A percentile compares a stretch with the other conserved stretches of the same genome.
Conservation (phyloP, 257 asterid species). For the Nicotiana benthamiana region DNA sequence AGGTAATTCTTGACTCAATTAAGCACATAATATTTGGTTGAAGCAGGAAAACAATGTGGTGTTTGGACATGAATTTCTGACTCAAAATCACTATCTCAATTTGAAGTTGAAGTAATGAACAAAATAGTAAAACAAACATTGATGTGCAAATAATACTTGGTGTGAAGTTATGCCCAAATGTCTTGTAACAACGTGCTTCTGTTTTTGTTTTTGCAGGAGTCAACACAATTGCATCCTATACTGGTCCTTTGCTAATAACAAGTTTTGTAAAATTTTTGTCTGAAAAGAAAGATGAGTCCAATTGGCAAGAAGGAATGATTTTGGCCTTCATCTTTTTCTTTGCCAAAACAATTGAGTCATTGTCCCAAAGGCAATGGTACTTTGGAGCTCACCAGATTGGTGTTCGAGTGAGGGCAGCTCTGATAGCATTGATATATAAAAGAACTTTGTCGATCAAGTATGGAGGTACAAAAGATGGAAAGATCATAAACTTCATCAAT, state of each 20-base stretch:
- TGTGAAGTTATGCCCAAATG: too few species aligned
- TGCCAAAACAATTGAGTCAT: slow-evolving; percentile 73
- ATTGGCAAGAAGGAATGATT: slow-evolving; percentile 48
- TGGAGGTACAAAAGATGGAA: slow-evolving; percentile 56
- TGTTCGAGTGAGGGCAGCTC: slow-evolving; percentile 54
- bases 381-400: slow-evolving; percentile 81
- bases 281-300: slow-evolving; percentile 29
- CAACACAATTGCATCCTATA: slow-evolving; percentile 66
- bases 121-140: too few species aligned
- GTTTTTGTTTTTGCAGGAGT: slow-evolving; percentile 45
- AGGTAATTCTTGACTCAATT: slow-evolving; percentile 35
- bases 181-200: background rate
- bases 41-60: too few species aligned
- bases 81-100: too few species aligned
- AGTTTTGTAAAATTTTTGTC: slow-evolving; percentile 73
- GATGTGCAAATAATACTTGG: too few species aligned
- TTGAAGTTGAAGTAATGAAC: too few species aligned
- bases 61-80: too few species aligned
- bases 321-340: slow-evolving; percentile 57
- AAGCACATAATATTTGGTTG: background rate
- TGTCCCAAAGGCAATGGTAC: slow-evolving; percentile 87
- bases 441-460: slow-evolving; percentile 44
- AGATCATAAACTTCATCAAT: slow-evolving; percentile 48
- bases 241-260: slow-evolving; percentile 69
- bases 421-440: slow-evolving; percentile 63